Conservation (phyloP, 768 basidiomycete genomes). For the Tylopilus subfusipes region DNA sequence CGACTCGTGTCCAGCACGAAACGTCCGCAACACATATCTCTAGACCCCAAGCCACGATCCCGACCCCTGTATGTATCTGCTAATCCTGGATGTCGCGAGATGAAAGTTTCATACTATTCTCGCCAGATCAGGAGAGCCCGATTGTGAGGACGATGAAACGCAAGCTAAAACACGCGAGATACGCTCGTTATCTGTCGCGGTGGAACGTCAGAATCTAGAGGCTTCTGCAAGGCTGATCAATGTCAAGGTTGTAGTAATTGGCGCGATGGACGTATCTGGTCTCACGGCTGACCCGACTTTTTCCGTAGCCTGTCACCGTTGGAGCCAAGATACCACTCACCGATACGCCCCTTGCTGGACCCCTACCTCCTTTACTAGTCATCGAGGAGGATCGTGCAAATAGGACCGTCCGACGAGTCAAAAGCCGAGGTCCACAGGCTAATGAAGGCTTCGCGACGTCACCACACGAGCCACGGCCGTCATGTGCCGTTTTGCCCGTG, state of each 20-base stretch:
- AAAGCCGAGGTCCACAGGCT: not conserved
- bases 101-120: not conserved
- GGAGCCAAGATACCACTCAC: conserved; percentile 11
- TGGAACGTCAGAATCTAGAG: conserved; percentile 31
- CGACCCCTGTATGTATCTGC: conserved; percentile 33
- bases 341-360: not conserved
- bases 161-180: conserved; percentile 42
- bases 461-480: conserved; percentile 22
- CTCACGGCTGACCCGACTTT: not conserved
- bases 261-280: not conserved
- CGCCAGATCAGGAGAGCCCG: conserved; percentile 46
- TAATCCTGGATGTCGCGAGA: not conserved
- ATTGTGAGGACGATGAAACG: conserved; percentile 43
- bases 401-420: not conserved
- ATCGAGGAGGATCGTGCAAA: conserved; percentile 16
- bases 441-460: conserved; percentile 5
- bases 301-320: conserved; percentile 8
- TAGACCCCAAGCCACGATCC: conserved; percentile 39
- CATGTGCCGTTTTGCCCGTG: conserved; percentile 19
- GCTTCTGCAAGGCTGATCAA: conserved; percentile 23
- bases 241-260: conserved; percentile 16
- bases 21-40: conserved; percentile 37
- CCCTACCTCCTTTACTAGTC: conserved; percentile 23
- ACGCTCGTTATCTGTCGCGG: conserved; percentile 38
- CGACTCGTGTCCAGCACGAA: conserved; percentile 42